Evolutionary conservation across 805 yeast species (phyloP), one percentile per base, ranked within the genome.

Genomic region (Candida tibetensis): DNA sequence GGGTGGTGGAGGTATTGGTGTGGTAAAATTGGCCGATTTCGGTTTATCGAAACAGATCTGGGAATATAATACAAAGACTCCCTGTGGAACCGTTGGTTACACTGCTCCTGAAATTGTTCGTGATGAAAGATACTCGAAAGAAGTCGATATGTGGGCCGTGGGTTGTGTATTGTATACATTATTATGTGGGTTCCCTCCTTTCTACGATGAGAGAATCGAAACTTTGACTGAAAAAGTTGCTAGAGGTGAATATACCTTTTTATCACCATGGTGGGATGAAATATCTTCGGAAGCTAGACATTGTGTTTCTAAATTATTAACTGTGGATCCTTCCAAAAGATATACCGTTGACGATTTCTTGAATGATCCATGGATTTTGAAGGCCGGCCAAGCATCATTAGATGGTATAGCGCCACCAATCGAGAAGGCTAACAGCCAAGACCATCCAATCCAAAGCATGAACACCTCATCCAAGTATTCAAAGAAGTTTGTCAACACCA

Each of bases 91-190:
- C 1, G 96, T 93, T 13, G 98, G 98, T 3, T 93, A 93, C 56
- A 91, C 98, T 2, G 99, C 99, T 0, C 99, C 99, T 0, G 99
- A 93, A 62, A 91, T 93, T 50, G 98, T 93, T 28, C 81, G 84
- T 47, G 98, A 93, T 60, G 95, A 90, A 66, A 74, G 81, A 32
- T 93, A 93, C 57, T 85, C 96, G 1, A 88, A 86, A 66, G 84
- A 89, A 46, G 99, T 93, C 26, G 99, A 93, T 59, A 87, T 93
- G 93, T 93, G 99, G 99, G 97, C 97, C 4, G 70, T 93, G 38
- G 99, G 99, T 0, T 93, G 99, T 65, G 96, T 93, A 0, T 65
- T 93, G 39, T 93, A 93, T 57, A 93, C 98, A 0, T 69, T 93
- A 30, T 67, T 93, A 25, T 93, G 98, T 66, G 99, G 99, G 3